Base-by-base conservation (phyloP, 176 grass and related monocot species). In the Musa troglodytarum region DNA sequence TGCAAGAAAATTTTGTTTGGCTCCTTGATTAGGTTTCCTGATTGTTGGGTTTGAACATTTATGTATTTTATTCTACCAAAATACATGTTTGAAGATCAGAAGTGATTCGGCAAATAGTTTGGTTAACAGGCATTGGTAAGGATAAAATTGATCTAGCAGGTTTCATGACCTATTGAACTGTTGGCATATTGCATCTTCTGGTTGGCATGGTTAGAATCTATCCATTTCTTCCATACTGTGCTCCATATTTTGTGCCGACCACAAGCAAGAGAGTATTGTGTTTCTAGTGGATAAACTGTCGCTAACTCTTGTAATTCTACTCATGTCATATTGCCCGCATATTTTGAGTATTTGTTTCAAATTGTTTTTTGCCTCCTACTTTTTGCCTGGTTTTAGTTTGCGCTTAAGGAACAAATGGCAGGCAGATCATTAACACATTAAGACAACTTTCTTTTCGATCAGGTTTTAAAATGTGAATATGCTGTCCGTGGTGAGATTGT, bases 391-490 rank as follows among this genome's bases (percentile, higher is more conserved):
- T n/a, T 51, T 51, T 70, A 1, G 3, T 70, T 70, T 70, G 34
- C 9, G 19, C 21, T 2, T 14, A 74, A 21, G 13, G 6, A 56
- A 56, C 8, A 11, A 12, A 20, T 21, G 28, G 12, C 22, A 28
- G 11, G 6, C 8, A 1, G 22, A 55, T 74, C 11, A 55, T 17
- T 34, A 34, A 1, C 52, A 55, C 25, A 29, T 28, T 74, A 25
- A 74, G 4, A 74, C 52, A 28, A 28, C 29, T 56, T 26, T 16
- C 21, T 55, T 55, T 55, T 74, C 2, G 1, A 56, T 16, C 14
- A 96, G 92, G 83, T 96, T 74, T 83, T 76, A 77, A 63, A 69
- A 65, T 85, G 81, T 71, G 78, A 74, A 67, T 91, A 91, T 72
- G 88, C 80, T 6, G 79, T 89, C 16, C 89, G 88, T 68, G 92